Percentiles rank a stretch among this genome's conserved stretches.
Conservation (phyloP, 2,329 filamentous ascomycete species). For the Microsporum audouinii region DNA sequence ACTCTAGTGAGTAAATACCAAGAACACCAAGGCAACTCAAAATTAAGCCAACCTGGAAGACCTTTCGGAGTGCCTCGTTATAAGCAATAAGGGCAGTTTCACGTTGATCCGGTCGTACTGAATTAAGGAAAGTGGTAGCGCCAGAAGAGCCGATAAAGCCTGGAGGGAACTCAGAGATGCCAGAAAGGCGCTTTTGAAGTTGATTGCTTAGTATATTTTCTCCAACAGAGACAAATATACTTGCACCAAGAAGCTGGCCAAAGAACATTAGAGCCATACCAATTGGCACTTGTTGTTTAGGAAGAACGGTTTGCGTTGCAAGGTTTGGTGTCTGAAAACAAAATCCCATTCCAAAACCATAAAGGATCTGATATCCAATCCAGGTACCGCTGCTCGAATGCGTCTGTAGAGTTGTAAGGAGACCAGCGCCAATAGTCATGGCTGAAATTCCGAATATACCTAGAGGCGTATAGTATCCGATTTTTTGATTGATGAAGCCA, state of each 20-base stretch:
- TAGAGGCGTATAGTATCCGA: conserved; percentile 17
- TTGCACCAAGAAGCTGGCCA: conserved; percentile 27
- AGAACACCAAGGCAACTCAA: conserved; percentile 5
- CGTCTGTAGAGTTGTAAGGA: conserved; percentile 19
- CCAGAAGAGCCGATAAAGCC: background rate
- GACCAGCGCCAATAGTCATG: conserved; percentile 19
- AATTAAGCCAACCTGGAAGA: conserved; percentile 15
- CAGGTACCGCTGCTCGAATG: conserved; percentile 14
- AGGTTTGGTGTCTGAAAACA: conserved; percentile 15
- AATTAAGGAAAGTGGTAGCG: background rate
- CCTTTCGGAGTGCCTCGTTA: conserved; percentile 27
- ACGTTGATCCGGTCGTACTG: conserved; percentile 9
- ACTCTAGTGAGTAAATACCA: background rate
- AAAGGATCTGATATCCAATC: conserved; percentile 20
- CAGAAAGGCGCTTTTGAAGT: conserved; percentile 11
- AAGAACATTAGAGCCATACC: conserved; percentile 30
- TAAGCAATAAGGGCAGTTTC: conserved; percentile 26
- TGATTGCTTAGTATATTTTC: conserved; percentile 32
- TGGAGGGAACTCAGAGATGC: background rate
- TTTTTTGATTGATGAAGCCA: conserved; percentile 2
- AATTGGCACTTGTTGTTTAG: background rate
- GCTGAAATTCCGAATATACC: conserved; percentile 15
- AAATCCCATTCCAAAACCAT: conserved; percentile 16
- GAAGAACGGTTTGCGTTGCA: conserved; percentile 6
- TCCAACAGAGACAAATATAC: conserved; percentile 28